Evolutionary conservation across 257 asterid species (phyloP).

Genomic region (Rubia yunnanensis): DNA sequence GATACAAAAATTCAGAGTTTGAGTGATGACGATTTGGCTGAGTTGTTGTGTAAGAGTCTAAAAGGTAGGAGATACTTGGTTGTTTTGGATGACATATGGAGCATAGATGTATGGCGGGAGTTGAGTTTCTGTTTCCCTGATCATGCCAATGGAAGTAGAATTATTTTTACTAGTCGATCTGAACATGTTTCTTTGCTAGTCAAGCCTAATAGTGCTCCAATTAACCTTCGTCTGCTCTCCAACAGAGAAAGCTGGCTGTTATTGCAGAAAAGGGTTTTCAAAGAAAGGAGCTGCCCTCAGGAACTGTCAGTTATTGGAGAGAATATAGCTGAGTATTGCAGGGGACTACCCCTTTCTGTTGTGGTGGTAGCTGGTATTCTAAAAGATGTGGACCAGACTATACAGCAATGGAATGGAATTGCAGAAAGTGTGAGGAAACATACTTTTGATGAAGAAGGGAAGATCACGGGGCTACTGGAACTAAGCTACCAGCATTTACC

Average conservation of each 20-base stretch:
- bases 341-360: background rate
- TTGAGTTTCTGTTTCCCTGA: background rate
- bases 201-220: background rate
- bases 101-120: background rate
- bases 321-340: background rate
- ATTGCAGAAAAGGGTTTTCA: background rate
- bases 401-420: background rate
- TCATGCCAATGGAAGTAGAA: background rate
- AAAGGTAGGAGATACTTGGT: background rate
- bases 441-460: background rate
- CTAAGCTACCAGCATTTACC: background rate
- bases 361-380: background rate
- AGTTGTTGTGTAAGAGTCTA: background rate
- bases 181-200: background rate
- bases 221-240: background rate
- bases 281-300: background rate
- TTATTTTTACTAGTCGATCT: background rate
- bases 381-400: background rate
- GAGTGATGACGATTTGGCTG: background rate
- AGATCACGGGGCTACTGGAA: background rate
- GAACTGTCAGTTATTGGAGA: background rate
- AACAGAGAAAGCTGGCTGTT: background rate
- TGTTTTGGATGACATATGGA: background rate
- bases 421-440: background rate
- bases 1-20: background rate